These are phyloP conservation scores for Penicillium rolfsii DNA, from an alignment of 2,329 filamentous ascomycete species.

Conservation along the genomic window DNA sequence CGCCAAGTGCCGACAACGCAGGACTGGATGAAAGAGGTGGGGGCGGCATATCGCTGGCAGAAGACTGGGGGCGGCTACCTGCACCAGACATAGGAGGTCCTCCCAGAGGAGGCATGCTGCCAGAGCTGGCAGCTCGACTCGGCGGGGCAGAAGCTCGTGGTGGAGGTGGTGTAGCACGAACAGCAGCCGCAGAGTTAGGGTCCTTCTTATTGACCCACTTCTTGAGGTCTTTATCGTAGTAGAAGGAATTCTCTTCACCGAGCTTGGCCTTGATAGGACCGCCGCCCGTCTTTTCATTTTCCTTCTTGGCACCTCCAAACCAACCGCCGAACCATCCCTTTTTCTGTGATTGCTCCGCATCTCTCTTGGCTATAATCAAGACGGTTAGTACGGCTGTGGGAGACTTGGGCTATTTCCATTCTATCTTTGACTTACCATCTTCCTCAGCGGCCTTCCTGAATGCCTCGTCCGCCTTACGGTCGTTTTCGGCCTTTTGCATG, in stretches of 20 bases:
- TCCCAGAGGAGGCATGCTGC: conserved; percentile 54
- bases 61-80: conserved; percentile 40
- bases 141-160: conserved; percentile 62
- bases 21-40: conserved; percentile 36
- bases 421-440: conserved; percentile 53
- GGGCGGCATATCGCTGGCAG: conserved; percentile 32
- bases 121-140: conserved; percentile 57
- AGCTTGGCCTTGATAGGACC: conserved; percentile 86
- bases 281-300: conserved; percentile 49
- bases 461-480: conserved; percentile 77
- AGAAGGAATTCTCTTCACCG: conserved; percentile 89
- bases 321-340: conserved; percentile 80
- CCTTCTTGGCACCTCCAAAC: conserved; percentile 70
- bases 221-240: conserved; percentile 93
- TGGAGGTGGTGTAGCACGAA: conserved; percentile 74
- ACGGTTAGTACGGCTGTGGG: conserved; percentile 47
- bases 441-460: conserved; percentile 80
- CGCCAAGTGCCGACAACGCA: conserved; percentile 33
- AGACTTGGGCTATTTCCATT: neutral
- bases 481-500: conserved; percentile 62
- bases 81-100: conserved; percentile 29
- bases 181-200: conserved; percentile 63
- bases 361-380: conserved; percentile 41
- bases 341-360: conserved; percentile 40
- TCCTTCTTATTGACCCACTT: conserved; percentile 98